Evolutionary conservation across 225 moss, liverwort and hornwort genomes (phyloP).

Genomic region (Straminergon stramineum): DNA sequence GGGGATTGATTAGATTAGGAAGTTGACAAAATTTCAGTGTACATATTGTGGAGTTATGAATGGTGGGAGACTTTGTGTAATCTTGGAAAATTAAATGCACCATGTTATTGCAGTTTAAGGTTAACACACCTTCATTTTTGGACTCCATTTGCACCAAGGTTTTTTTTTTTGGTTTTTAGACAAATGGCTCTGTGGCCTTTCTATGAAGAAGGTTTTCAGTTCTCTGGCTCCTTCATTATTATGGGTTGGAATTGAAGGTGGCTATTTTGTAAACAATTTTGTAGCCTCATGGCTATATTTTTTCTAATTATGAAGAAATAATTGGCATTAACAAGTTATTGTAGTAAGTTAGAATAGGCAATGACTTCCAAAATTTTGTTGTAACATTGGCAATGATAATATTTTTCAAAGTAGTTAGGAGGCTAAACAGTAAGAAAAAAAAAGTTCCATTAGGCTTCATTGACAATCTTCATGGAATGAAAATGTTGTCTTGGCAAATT

Average conservation of each 20-base stretch:
- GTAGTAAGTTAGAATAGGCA: not conserved
- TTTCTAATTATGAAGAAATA: not conserved
- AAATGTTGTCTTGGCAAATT: not conserved
- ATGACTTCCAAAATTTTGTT: not conserved
- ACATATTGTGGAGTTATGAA: too few relatives aligned
- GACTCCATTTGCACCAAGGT: too few relatives aligned
- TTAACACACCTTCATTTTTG: too few relatives aligned
- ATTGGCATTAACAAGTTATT: not conserved
- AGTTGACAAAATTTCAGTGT: too few relatives aligned
- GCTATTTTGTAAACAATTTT: not conserved
- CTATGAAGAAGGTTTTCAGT: not conserved
- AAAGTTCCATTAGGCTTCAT: not conserved
- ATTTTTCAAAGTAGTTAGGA: not conserved
- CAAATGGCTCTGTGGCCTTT: not conserved
- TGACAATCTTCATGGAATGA: not conserved
- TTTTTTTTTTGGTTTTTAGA: rapidly evolving
- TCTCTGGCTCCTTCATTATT: not conserved
- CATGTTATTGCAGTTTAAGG: too few relatives aligned
- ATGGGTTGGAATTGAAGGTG: not conserved
- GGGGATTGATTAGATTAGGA: too few relatives aligned
- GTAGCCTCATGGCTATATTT: not conserved
- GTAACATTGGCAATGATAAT: not conserved
- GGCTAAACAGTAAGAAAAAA: not conserved
- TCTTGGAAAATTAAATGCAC: too few relatives aligned
- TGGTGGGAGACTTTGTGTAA: too few relatives aligned